phyloP scores from a whole-genome alignment of 768 basidiomycete genomes.

The Pleurotus citrinopileatus region DNA sequence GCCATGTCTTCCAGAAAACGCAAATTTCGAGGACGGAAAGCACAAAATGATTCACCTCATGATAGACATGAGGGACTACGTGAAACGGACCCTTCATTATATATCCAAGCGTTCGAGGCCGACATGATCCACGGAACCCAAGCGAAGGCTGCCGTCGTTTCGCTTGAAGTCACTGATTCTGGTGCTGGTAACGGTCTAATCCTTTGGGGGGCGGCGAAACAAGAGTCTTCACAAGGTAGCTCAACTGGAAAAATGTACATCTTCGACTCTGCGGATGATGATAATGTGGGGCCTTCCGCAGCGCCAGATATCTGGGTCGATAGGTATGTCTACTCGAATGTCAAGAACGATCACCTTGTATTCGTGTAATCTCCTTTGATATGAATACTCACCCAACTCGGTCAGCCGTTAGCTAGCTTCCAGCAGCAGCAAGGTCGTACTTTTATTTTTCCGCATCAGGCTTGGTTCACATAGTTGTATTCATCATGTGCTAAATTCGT shows the following conservation, averaged over 20 bases:
- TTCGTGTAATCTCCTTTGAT: constrained; percentile 6
- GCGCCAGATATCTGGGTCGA: constrained; percentile 63
- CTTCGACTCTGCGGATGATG: constrained; percentile 23
- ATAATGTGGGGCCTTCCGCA: constrained; percentile 12
- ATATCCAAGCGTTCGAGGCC: constrained; percentile 75
- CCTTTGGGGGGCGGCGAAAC: constrained; percentile 23
- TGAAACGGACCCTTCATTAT: constrained; percentile 31
- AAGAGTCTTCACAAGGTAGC: not conserved
- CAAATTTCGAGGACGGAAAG: constrained; percentile 3
- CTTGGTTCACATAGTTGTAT: constrained; percentile 18
- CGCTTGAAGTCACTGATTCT: constrained; percentile 27
- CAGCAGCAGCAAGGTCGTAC: constrained; percentile 3
- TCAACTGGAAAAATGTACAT: not conserved
- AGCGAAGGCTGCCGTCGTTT: constrained; percentile 33
- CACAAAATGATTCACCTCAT: not conserved
- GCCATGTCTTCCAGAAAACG: constrained; percentile 7
- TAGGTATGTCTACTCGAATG: constrained; percentile 56
- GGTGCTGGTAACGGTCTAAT: constrained; percentile 30
- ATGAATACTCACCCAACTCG: too few relatives aligned
- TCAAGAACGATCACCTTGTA: not conserved
- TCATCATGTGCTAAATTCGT: constrained; percentile 19
- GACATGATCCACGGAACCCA: constrained; percentile 58
- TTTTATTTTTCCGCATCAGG: constrained; percentile 23
- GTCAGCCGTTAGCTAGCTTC: constrained; percentile 6
- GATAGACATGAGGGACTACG: not conserved